Conservation (phyloP, 345 rosid species). For the Luvunga scandens region DNA sequence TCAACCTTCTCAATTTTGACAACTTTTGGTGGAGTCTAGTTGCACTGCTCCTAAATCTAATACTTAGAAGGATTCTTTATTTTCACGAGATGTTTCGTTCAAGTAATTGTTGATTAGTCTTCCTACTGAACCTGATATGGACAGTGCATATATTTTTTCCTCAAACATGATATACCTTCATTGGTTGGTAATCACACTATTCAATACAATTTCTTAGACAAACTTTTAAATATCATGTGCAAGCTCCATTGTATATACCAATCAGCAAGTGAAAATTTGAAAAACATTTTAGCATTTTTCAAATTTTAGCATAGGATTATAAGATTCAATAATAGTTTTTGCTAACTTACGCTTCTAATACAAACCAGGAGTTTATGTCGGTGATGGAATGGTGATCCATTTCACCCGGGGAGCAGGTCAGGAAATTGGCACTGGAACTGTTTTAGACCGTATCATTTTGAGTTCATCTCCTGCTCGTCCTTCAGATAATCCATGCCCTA, state of each 20-base stretch:
- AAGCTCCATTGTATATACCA: background rate
- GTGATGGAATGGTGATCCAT: constrained; percentile 67
- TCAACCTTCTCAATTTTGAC: background rate
- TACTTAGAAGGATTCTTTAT: background rate
- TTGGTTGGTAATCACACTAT: background rate
- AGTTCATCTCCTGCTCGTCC: constrained; percentile 46
- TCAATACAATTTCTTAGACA: background rate
- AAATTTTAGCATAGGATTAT: background rate
- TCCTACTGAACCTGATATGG: background rate
- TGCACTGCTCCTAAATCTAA: background rate
- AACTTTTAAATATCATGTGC: background rate
- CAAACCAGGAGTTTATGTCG: constrained; percentile 47
- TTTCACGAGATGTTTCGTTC: background rate
- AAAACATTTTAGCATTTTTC: background rate
- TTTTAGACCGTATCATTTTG: constrained; percentile 51
- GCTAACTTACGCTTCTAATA: background rate
- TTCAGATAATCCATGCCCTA: constrained; percentile 47
- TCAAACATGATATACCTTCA: background rate
- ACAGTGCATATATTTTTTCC: background rate
- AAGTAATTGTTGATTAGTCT: background rate
- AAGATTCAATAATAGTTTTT: background rate
- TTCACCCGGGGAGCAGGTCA: constrained; percentile 70
- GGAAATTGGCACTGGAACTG: constrained; percentile 62
- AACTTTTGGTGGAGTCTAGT: background rate
- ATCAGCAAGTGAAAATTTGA: background rate